Conservation (phyloP, 1,139 yeast species). For the Debaryomyces robertsiae region DNA sequence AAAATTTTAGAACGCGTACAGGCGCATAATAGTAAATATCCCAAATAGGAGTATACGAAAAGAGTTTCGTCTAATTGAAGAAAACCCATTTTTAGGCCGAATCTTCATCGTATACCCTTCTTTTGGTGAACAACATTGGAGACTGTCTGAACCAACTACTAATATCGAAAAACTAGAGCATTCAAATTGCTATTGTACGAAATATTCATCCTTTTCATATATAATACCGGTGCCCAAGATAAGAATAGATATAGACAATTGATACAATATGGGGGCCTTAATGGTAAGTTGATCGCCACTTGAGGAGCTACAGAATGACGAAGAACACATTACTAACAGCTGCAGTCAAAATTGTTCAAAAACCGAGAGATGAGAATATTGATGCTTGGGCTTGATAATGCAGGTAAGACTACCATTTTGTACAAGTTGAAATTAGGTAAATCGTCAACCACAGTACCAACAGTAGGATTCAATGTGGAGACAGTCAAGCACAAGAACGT, state of each 20-base stretch:
- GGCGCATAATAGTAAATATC: too few species aligned
- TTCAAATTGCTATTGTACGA: too few species aligned
- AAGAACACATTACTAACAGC: constrained; percentile 11
- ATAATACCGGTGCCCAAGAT: neutral
- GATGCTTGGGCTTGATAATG: constrained; percentile 91
- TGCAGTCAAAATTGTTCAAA: constrained; percentile 52
- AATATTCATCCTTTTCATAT: neutral
- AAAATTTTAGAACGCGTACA: too few species aligned
- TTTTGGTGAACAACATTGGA: too few species aligned
- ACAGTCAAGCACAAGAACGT: constrained; percentile 86
- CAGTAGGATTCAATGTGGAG: constrained; percentile 94
- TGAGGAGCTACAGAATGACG: neutral
- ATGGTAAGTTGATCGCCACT: constrained; percentile 9
- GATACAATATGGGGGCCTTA: constrained; percentile 10
- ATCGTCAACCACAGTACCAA: constrained; percentile 82
- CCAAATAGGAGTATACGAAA: too few species aligned
- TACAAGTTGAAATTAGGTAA: constrained; percentile 75
- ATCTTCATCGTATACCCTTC: too few species aligned
- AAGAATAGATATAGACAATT: neutral
- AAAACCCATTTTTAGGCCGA: too few species aligned
- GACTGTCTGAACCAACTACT: too few species aligned
- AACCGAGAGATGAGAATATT: constrained; percentile 74
- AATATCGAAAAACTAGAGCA: too few species aligned
- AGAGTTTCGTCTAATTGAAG: too few species aligned
- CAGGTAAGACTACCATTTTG: constrained; percentile 84